Base-by-base conservation (phyloP, 257 asterid species). In the Solanum paucissectum region DNA sequence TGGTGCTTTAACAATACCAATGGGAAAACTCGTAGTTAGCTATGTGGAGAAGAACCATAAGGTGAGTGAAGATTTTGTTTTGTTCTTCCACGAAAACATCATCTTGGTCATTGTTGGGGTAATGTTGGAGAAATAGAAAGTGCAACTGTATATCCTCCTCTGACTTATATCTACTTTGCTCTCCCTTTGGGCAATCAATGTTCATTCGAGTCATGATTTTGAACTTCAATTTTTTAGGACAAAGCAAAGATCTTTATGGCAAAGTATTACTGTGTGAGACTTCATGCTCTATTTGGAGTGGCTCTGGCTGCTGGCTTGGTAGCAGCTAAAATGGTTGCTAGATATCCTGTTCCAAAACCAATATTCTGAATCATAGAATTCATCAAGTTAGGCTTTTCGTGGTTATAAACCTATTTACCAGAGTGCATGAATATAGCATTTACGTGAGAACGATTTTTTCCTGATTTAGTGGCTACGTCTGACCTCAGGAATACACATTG, bases 181-280 rank as follows among this genome's bases (percentile, higher is more conserved):
- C 14, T n/a, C 27, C 27, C 33, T 29, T 7, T 40, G 75, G 21
- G 36, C 69, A 12, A 29, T 29, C 23, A n/a, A 6, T 55, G 6
- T 23, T 46, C 37, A 34, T n/a, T 36, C 5, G 9, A 9, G 23
- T 52, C 55, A 52, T 52, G 81, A 75, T 88, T 60, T 40, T 88
- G 10, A 25, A 72, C 85, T 82, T 82, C 29, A 32, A 68, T 38
- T 66, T 74, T 44, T 18, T 73, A 95, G 99, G 98, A 96, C 87
- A 90, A 90, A 86, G 55, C 93, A 34, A 93, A 91, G 91, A 96
- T 94, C 38, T 95, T 96, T 85, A 90, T 95, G 96, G 95, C 98
- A 9, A 96, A 95, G 75, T 96, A 95, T 84, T 93, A 92, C 83
- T 92, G 95, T 88, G 99, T 96, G 97, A 91, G 98, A 88, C 90